Percentiles rank a stretch among this genome's conserved stretches.
Evolutionary conservation across 2,329 filamentous ascomycete species (phyloP).

Genomic region (Endoconidiophora laricicola): DNA sequence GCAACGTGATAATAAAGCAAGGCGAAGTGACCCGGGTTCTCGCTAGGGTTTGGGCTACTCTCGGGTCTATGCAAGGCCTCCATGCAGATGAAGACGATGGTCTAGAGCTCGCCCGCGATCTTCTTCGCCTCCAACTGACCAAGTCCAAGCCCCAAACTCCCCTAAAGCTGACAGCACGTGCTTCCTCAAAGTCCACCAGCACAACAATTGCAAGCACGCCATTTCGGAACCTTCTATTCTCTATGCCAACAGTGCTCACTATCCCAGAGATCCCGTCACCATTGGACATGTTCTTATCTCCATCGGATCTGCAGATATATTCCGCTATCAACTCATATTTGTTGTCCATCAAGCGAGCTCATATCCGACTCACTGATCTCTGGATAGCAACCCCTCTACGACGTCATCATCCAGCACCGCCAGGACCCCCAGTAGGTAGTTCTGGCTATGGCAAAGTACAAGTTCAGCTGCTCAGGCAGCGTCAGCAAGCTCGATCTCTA

Average conservation of each 20-base stretch:
- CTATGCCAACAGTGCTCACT: conserved; percentile 36
- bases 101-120: conserved; percentile 64
- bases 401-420: conserved; percentile 58
- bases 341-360: conserved; percentile 67
- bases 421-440: conserved; percentile 45
- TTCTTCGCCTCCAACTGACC: conserved; percentile 50
- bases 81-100: conserved; percentile 65
- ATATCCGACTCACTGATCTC: conserved; percentile 66
- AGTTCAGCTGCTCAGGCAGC: conserved; percentile 43
- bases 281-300: conserved; percentile 70
- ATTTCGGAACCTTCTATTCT: conserved; percentile 67
- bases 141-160: conserved; percentile 28
- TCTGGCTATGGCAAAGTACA: conserved; percentile 42
- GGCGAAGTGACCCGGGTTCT: conserved; percentile 69
- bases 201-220: conserved; percentile 23
- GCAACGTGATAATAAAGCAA: conserved; percentile 56
- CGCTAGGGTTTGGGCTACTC: conserved; percentile 58
- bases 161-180: conserved; percentile 17
- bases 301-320: conserved; percentile 61
- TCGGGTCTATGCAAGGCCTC: conserved; percentile 56
- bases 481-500: conserved; percentile 44
- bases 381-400: conserved; percentile 75
- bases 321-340: conserved; percentile 78
- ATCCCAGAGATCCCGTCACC: conserved; percentile 61
- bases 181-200: conserved; percentile 16